These are phyloP conservation scores for Vitis hybrid DNA, from an alignment of 177 flowering plant species.

Conservation along the genomic window DNA sequence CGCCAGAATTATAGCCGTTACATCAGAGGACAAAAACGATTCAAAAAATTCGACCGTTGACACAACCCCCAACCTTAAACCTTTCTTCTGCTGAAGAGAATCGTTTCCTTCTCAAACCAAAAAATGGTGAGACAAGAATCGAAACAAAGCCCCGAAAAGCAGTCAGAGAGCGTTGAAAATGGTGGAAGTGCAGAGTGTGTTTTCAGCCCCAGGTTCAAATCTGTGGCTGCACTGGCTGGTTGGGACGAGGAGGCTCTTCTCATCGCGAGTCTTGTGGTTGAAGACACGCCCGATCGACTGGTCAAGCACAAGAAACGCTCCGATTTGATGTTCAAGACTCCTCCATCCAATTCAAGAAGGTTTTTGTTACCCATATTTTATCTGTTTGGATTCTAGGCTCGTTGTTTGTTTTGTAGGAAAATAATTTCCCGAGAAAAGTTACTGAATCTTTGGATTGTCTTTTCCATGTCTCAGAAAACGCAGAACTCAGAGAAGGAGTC, in stretches of 20 bases:
- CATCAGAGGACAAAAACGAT: neutral
- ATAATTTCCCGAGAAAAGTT: neutral
- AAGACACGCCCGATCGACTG: slow-evolving; percentile 78
- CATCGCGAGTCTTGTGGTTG: slow-evolving; percentile 66
- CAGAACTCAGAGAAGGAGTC: slow-evolving; percentile 41
- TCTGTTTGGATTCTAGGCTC: neutral
- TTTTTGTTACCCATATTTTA: neutral
- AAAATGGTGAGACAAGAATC: slow-evolving; percentile 19
- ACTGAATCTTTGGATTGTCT: neutral
- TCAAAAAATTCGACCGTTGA: slow-evolving; percentile 14
- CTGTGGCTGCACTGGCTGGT: slow-evolving; percentile 88
- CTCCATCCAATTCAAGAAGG: slow-evolving; percentile 67
- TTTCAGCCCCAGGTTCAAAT: slow-evolving; percentile 77
- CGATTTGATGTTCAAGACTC: slow-evolving; percentile 38
- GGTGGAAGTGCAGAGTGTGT: slow-evolving; percentile 29
- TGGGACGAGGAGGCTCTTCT: slow-evolving; percentile 90
- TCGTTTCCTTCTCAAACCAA: neutral
- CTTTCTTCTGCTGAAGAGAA: slow-evolving; percentile 1
- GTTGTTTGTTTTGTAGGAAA: neutral
- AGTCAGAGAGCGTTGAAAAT: slow-evolving; percentile 11
- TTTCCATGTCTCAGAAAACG: slow-evolving; percentile 45
- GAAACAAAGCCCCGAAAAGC: slow-evolving; percentile 10
- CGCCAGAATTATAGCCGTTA: slow-evolving; percentile 7
- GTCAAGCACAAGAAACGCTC: slow-evolving; percentile 51
- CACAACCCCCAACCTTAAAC: neutral